Percentiles rank a stretch among this genome's conserved stretches.
These are phyloP conservation scores for Coniella lustricola DNA, from an alignment of 2,329 filamentous ascomycete species.

Conservation along the genomic window DNA sequence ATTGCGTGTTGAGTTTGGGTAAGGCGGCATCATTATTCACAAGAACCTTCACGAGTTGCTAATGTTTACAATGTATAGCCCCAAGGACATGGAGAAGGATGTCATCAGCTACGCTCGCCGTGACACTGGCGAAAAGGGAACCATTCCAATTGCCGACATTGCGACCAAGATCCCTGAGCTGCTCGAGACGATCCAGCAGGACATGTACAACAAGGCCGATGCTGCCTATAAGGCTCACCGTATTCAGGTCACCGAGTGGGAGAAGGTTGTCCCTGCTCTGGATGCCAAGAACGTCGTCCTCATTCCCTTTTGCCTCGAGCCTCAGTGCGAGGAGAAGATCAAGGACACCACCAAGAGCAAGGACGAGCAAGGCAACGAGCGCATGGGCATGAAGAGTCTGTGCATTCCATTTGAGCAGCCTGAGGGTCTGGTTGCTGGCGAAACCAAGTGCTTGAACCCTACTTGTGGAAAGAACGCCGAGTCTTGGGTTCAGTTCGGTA, in stretches of 20 bases:
- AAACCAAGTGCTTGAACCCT: conserved; percentile 88
- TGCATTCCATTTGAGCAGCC: conserved; percentile 82
- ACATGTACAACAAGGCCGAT: conserved; percentile 73
- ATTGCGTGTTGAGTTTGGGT: conserved; percentile 88
- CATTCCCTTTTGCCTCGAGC: conserved; percentile 79
- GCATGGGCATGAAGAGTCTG: conserved; percentile 62
- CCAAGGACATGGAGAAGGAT: conserved; percentile 51
- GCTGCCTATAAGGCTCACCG: conserved; percentile 73
- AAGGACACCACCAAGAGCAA: conserved; percentile 73
- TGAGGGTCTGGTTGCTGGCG: conserved; percentile 66
- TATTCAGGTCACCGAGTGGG: conserved; percentile 77
- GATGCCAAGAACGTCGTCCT: conserved; percentile 89
- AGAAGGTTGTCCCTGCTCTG: conserved; percentile 81
- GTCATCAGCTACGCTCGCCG: conserved; percentile 82
- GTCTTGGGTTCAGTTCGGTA: conserved; percentile 89
- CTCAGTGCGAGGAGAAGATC: conserved; percentile 85
- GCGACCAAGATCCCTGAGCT: conserved; percentile 67
- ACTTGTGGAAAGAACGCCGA: conserved; percentile 71
- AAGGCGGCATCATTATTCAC: conserved; percentile 62
- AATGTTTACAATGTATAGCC: not conserved
- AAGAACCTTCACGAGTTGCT: not conserved
- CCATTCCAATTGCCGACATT: conserved; percentile 69
- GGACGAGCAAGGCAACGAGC: conserved; percentile 44
- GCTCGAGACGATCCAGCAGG: conserved; percentile 82
- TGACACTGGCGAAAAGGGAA: conserved; percentile 78